phyloP scores from a whole-genome alignment of 768 basidiomycete genomes.

The Podaxis mareebaensis region DNA sequence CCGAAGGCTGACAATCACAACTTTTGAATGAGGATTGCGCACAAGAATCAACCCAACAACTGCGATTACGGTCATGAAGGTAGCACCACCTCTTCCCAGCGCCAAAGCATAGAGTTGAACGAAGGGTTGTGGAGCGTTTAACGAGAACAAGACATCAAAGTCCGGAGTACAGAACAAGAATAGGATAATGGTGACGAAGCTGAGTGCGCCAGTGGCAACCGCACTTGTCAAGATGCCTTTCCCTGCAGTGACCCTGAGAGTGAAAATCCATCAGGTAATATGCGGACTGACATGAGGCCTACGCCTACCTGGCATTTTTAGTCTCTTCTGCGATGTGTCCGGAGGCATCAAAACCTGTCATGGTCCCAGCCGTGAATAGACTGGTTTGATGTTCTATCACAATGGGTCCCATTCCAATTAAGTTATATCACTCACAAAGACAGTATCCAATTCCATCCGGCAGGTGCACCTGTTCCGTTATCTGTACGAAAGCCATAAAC shows the following conservation, averaged over 20 bases:
- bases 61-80: constrained; percentile 88
- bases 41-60: constrained; percentile 85
- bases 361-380: constrained; percentile 82
- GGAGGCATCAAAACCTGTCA: constrained; percentile 90
- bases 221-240: constrained; percentile 82
- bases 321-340: constrained; percentile 91
- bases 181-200: constrained; percentile 75
- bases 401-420: neutral
- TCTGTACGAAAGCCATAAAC: constrained; percentile 41
- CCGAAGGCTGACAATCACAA: neutral
- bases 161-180: constrained; percentile 87
- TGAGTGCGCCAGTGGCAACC: constrained; percentile 75
- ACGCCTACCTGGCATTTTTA: constrained; percentile 65
- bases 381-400: constrained; percentile 33
- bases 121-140: constrained; percentile 88
- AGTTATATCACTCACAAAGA: constrained; percentile 57
- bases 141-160: constrained; percentile 69
- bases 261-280: constrained; percentile 9
- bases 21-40: constrained; percentile 23
- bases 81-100: constrained; percentile 73
- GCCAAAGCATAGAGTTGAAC: constrained; percentile 86
- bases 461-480: constrained; percentile 85
- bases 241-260: constrained; percentile 67
- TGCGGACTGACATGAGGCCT: neutral
- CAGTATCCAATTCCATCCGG: constrained; percentile 91